Evolutionary conservation across 345 rosid genomes (phyloP), one percentile per base, ranked within the genome.

Genomic region (Balakata baccata): DNA sequence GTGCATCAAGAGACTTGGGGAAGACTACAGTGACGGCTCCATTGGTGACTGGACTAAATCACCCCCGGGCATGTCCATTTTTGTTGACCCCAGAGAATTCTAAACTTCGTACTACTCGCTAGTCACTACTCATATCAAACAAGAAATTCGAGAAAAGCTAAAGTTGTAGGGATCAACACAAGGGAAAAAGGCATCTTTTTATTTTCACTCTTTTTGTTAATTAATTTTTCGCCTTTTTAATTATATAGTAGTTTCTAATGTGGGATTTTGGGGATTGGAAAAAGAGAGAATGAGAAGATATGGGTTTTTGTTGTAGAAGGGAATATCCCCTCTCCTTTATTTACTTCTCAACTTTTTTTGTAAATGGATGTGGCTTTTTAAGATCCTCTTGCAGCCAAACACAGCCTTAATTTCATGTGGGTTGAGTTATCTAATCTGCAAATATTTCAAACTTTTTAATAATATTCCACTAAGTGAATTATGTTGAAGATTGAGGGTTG

Each of bases 1-100:
- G 99, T 95, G 96, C 53, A 79, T 95, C 22, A 95, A 95, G 80
- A 86, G 97, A 77, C 94, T 95, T 34, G 87, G 92, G 76, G 89
- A 85, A 65, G 95, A 87, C 78, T 88, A 88, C 58, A 85, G 90
- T 65, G 98, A 94, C 70, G 98, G 96, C 20, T 79, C 87, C 22
- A 84, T 81, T 47, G 89, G 82, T 53, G 99, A 95, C 84, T 95
- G 99, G 99, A 91, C 97, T 11, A 95, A 89, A 78, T 95, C 99
- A 76, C 81, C 88, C 14, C 85, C 97, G 52, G 96, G 85, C 62
- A 65, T 78, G 84, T 92, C 99, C 50, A 85, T 95, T 83, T 95
- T 95, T 80, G 98, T 95, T 74, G 99, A 95, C 87, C 99, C 99
- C 25, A 88, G 99, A 77, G 99, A 95, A 65, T 64, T 92, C 72